These are phyloP conservation scores for Skeletonema potamos DNA, from an alignment of 108 stramenopile species.

Conservation along the genomic window DNA sequence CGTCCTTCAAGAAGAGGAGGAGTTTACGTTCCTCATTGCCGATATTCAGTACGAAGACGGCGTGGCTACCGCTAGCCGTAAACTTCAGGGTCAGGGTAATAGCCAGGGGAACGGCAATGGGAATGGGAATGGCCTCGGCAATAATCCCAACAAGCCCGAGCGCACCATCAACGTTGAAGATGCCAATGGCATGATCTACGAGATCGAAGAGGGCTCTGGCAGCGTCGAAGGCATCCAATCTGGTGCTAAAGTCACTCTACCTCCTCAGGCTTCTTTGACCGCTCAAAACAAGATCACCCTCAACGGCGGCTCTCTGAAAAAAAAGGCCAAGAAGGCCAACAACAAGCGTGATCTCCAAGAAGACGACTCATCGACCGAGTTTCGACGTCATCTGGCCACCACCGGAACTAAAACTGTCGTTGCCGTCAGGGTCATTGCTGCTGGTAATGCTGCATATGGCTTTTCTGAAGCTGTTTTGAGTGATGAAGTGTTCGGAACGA, in stretches of 20 bases:
- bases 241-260: not conserved
- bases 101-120: not conserved
- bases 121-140: not conserved
- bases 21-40: not conserved
- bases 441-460: conserved; percentile 1
- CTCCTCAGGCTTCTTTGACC: not conserved
- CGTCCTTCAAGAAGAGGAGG: not conserved
- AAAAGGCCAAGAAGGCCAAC: not conserved
- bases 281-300: not conserved
- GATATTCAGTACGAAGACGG: conserved; percentile 6
- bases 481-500: conserved; percentile 2
- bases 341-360: not conserved
- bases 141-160: not conserved
- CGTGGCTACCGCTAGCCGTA: not conserved
- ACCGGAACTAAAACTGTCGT: conserved; percentile 24
- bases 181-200: not conserved
- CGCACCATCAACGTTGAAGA: not conserved
- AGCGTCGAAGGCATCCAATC: not conserved
- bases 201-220: not conserved
- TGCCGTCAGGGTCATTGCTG: conserved; percentile 29
- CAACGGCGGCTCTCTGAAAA: not conserved
- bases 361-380: not conserved
- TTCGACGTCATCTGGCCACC: not conserved
- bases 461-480: not conserved
- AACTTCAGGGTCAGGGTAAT: not conserved